A percentile compares a stretch with the other conserved stretches of the same genome.
These are phyloP conservation scores for Lasiodiplodia hormozganensis DNA, from an alignment of 2,329 filamentous ascomycete genomes.

Conservation along the genomic window DNA sequence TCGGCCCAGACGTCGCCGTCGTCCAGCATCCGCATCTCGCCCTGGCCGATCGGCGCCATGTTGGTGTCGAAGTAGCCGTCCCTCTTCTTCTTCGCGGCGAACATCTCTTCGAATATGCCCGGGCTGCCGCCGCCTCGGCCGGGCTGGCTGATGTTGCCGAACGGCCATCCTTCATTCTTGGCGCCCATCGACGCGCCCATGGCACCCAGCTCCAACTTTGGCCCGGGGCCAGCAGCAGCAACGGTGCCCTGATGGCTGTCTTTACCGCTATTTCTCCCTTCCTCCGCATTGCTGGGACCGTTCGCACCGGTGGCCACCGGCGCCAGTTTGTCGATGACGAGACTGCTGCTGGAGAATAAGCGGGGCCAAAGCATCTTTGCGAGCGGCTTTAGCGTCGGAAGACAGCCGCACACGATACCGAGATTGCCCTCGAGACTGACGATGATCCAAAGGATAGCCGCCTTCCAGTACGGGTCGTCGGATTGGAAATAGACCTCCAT, in stretches of 20 bases:
- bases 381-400: conserved; percentile 44
- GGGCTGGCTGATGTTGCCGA: conserved; percentile 17
- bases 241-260: background rate
- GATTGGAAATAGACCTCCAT: conserved; percentile 38
- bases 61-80: background rate
- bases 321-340: background rate
- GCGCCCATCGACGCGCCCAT: background rate
- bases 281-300: background rate
- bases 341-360: conserved; percentile 33
- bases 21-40: background rate
- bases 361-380: conserved; percentile 38
- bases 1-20: conserved; percentile 17
- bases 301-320: background rate
- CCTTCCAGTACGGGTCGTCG: conserved; percentile 38
- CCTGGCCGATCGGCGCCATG: background rate
- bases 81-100: background rate
- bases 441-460: conserved; percentile 37
- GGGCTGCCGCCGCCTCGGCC: background rate
- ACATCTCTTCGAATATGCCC: background rate
- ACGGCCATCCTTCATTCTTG: conserved; percentile 5
- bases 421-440: conserved; percentile 40
- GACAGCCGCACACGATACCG: conserved; percentile 44
- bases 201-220: background rate
- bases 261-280: background rate
- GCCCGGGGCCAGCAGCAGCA: too few species aligned